phyloP scores from a whole-genome alignment of 441 rosid species.

The Populus trichocarpa region DNA sequence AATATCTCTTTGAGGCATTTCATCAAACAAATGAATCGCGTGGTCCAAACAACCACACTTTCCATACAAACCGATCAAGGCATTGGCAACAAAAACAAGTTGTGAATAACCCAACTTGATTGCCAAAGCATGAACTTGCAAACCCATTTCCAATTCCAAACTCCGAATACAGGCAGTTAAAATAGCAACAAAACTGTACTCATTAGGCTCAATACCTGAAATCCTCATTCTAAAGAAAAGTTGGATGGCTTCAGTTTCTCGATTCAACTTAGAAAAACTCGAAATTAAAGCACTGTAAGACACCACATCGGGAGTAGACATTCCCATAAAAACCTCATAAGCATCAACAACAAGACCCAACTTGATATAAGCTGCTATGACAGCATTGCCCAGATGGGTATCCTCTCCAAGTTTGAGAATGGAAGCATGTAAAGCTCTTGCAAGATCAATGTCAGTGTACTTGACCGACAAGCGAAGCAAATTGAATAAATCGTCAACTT shows the following conservation, averaged over 20 bases:
- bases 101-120: slow-evolving; percentile 46
- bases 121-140: slow-evolving; percentile 64
- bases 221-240: slow-evolving; percentile 61
- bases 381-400: slow-evolving; percentile 44
- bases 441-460: slow-evolving; percentile 39
- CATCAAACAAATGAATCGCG: slow-evolving; percentile 54
- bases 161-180: slow-evolving; percentile 62
- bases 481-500: slow-evolving; percentile 36
- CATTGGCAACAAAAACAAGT: slow-evolving; percentile 51
- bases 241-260: slow-evolving; percentile 45
- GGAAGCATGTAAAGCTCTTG: slow-evolving; percentile 61
- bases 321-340: slow-evolving; percentile 36
- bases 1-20: slow-evolving; percentile 59
- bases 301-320: slow-evolving; percentile 57
- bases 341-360: slow-evolving; percentile 55
- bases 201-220: slow-evolving; percentile 59
- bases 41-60: slow-evolving; percentile 36
- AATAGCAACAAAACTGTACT: slow-evolving; percentile 63
- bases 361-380: slow-evolving; percentile 56
- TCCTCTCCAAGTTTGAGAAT: slow-evolving; percentile 47
- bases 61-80: slow-evolving; percentile 57
- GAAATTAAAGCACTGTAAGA: slow-evolving; percentile 68
- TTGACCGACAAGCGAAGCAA: slow-evolving; percentile 55
- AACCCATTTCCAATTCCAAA: slow-evolving; percentile 49
- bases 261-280: slow-evolving; percentile 46